These are phyloP conservation scores for Sherardia arvensis DNA, from an alignment of 257 asterid genomes.

Conservation along the genomic window DNA sequence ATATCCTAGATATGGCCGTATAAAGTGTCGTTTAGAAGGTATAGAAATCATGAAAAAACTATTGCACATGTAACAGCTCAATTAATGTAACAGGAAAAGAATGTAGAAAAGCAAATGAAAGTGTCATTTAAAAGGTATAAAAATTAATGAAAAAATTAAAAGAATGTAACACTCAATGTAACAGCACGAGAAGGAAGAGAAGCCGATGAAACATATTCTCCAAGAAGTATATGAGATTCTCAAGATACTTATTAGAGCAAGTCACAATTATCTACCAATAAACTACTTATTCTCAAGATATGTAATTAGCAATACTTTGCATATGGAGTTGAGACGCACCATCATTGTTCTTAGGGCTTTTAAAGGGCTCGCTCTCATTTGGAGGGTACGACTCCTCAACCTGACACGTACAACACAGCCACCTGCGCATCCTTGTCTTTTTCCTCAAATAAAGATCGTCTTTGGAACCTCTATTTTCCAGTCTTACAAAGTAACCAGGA, in stretches of 20 bases:
- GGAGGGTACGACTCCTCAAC: constrained; percentile 60
- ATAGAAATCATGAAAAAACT: too few species aligned
- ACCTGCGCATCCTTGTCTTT: constrained; percentile 78
- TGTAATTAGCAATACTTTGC: constrained; percentile 3
- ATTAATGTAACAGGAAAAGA: neutral
- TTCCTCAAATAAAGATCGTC: constrained; percentile 44
- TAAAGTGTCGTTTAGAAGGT: neutral
- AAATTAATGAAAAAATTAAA: too few species aligned
- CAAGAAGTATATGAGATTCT: too few species aligned
- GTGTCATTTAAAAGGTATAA: too few species aligned
- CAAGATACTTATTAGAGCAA: neutral
- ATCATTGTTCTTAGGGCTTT: constrained; percentile 56
- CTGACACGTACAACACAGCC: constrained; percentile 73
- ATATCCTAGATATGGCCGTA: constrained; percentile 30
- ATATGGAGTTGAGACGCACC: constrained; percentile 30
- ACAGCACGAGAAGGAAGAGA: neutral
- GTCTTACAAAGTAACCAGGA: constrained; percentile 49
- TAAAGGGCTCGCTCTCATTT: constrained; percentile 57
- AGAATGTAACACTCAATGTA: neutral
- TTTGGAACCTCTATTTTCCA: constrained; percentile 44
- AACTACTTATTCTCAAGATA: too few species aligned
- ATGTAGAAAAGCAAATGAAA: too few species aligned
- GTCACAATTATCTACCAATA: neutral
- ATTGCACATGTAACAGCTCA: neutral
- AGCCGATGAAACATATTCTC: too few species aligned